Percentiles rank a stretch among this genome's conserved stretches.
These are phyloP conservation scores for Echeveria elegans DNA, from an alignment of 164 flowering plant genomes.

Conservation along the genomic window DNA sequence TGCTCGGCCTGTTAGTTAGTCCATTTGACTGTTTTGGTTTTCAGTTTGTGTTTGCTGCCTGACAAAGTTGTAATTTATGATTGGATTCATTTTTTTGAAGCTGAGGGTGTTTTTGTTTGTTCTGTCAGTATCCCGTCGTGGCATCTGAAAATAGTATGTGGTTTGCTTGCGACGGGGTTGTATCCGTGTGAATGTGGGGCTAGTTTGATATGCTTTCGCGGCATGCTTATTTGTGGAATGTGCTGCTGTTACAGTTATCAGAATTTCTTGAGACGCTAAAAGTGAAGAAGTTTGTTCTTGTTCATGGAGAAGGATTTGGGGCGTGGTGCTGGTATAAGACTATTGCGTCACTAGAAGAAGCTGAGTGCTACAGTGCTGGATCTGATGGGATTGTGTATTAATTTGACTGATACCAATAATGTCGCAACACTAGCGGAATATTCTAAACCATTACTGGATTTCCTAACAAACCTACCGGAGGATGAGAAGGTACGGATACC, in stretches of 20 bases:
- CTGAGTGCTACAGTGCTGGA: constrained; percentile 64
- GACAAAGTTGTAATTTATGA: no score
- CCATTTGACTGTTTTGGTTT: no score
- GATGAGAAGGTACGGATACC: constrained; percentile 58
- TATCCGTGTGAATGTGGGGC: neutral
- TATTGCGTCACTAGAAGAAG: constrained; percentile 82
- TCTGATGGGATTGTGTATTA: constrained; percentile 84
- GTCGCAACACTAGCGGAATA: constrained; percentile 61
- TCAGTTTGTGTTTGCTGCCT: no score
- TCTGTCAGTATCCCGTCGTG: no score
- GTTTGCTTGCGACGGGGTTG: neutral
- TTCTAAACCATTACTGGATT: constrained; percentile 70
- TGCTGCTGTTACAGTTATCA: constrained; percentile 30
- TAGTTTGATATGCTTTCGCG: neutral
- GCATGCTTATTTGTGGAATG: neutral
- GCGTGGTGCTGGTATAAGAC: constrained; percentile 99
- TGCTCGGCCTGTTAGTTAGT: no score
- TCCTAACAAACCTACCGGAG: constrained; percentile 55
- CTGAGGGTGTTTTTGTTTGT: no score
- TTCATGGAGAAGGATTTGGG: constrained; percentile 99
- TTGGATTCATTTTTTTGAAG: no score
- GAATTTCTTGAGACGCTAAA: constrained; percentile 60
- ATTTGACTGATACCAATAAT: constrained; percentile 45
- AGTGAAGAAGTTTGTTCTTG: constrained; percentile 54
- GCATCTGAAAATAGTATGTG: no score